Evolutionary conservation across 1,284 basidiomycete species (phyloP).

Genomic region (Irpex sp.): DNA sequence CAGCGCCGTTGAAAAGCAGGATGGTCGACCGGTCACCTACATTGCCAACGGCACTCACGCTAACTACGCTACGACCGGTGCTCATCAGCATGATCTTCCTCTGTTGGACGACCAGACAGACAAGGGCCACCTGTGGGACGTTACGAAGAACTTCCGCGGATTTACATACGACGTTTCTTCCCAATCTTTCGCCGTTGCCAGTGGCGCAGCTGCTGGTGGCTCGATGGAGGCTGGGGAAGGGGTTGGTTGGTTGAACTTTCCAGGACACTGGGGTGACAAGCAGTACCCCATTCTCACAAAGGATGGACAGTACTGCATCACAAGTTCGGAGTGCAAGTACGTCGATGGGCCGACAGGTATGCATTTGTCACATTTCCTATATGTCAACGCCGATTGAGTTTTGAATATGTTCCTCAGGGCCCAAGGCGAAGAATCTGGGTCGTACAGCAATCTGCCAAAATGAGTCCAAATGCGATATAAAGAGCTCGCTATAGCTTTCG

Average conservation of each 20-base stretch:
- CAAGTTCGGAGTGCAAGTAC: slow-evolving; percentile 20
- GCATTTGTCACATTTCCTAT: neutral
- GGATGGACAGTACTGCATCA: slow-evolving; percentile 25
- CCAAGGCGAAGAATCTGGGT: slow-evolving; percentile 27
- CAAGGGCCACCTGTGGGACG: slow-evolving; percentile 26
- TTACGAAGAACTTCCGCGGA: slow-evolving; percentile 27
- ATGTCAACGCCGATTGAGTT: neutral
- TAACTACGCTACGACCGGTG: slow-evolving; percentile 27
- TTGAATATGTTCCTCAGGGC: slow-evolving; percentile 17
- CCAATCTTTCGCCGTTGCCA: slow-evolving; percentile 21
- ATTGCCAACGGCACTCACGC: slow-evolving; percentile 29
- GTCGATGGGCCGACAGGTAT: slow-evolving; percentile 26
- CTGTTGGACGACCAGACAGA: slow-evolving; percentile 17
- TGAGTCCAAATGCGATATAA: slow-evolving; percentile 19
- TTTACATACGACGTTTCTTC: slow-evolving; percentile 25
- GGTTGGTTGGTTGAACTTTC: slow-evolving; percentile 25
- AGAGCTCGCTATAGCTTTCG: slow-evolving; percentile 2
- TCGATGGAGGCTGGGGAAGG: slow-evolving; percentile 18
- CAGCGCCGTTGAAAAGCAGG: slow-evolving; percentile 14
- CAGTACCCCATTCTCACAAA: slow-evolving; percentile 20
- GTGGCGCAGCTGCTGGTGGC: slow-evolving; percentile 20
- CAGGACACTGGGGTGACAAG: slow-evolving; percentile 29
- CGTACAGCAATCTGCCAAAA: slow-evolving; percentile 24
- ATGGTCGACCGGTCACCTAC: slow-evolving; percentile 26
- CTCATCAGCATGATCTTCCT: slow-evolving; percentile 25